phyloP scores from a whole-genome alignment of 768 basidiomycete genomes.

The Leccinum broughii region DNA sequence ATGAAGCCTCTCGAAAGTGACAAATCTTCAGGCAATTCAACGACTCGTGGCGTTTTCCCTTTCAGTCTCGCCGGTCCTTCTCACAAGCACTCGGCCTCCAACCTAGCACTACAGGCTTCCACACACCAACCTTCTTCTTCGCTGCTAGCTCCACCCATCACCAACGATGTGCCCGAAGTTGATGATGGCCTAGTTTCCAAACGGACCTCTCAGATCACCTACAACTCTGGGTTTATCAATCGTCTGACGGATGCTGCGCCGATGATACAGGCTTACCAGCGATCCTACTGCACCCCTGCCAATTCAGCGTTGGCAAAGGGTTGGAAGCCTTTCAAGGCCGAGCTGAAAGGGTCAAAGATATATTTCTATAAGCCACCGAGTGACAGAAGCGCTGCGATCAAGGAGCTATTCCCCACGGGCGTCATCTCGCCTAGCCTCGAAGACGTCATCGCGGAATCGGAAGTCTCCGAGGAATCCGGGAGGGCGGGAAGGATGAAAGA shows the following conservation, averaged over 20 bases:
- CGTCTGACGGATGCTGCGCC: conserved; percentile 57
- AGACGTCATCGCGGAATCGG: conserved; percentile 35
- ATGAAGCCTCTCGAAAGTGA: conserved; percentile 36
- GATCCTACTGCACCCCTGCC: conserved; percentile 32
- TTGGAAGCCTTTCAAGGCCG: conserved; percentile 87
- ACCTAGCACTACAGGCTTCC: conserved; percentile 9
- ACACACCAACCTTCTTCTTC: conserved; percentile 42
- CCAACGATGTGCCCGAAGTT: conserved; percentile 42
- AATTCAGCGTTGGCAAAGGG: conserved; percentile 54
- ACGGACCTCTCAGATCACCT: conserved; percentile 77
- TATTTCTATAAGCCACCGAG: conserved; percentile 84
- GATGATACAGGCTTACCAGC: conserved; percentile 32
- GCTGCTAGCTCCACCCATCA: conserved; percentile 50
- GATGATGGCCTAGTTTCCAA: conserved; percentile 43
- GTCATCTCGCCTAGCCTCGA: conserved; percentile 57
- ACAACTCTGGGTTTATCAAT: conserved; percentile 75
- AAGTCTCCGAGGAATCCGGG: conserved; percentile 29
- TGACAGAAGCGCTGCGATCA: conserved; percentile 63
- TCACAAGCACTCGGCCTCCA: conserved; percentile 29
- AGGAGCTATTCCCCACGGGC: conserved; percentile 71
- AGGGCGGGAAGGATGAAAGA: conserved; percentile 36
- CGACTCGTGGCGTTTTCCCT: conserved; percentile 31
- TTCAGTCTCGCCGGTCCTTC: conserved; percentile 31
- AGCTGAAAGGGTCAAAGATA: conserved; percentile 81
- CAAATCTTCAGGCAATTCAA: conserved; percentile 9